Conservation (phyloP, 2,329 filamentous ascomycete genomes). For the Neofusicoccum umdonicola region DNA sequence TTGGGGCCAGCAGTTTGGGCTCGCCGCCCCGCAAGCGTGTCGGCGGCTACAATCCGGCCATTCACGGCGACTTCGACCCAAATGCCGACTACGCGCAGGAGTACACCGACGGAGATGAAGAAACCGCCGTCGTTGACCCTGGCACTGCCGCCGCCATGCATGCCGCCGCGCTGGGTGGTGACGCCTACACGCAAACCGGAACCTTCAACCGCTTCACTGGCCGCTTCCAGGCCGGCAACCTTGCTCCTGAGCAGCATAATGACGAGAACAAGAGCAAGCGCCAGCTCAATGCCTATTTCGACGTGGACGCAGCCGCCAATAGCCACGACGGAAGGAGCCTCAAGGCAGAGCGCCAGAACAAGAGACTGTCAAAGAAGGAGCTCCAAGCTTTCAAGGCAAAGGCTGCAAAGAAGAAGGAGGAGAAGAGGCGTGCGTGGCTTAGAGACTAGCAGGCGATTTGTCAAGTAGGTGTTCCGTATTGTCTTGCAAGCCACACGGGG, state of each 20-base stretch:
- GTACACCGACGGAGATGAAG: conserved; percentile 39
- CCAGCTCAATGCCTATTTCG: conserved; percentile 93
- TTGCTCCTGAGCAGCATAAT: conserved; percentile 72
- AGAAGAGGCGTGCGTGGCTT: conserved; percentile 90
- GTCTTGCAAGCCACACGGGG: not conserved
- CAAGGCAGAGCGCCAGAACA: conserved; percentile 82
- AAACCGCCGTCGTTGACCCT: conserved; percentile 17
- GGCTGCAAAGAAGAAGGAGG: conserved; percentile 83
- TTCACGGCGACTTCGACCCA: conserved; percentile 95
- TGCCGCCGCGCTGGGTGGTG: conserved; percentile 22
- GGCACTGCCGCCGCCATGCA: conserved; percentile 24
- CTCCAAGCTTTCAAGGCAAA: conserved; percentile 91
- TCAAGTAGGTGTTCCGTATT: not conserved
- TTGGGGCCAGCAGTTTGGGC: conserved; percentile 27
- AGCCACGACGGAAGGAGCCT: conserved; percentile 85
- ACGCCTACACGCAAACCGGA: conserved; percentile 64
- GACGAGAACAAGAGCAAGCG: conserved; percentile 84
- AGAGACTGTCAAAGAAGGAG: conserved; percentile 81
- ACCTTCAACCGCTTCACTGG: conserved; percentile 93
- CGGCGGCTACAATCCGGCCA: conserved; percentile 90
- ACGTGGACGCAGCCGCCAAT: conserved; percentile 91
- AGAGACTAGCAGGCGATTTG: conserved; percentile 60
- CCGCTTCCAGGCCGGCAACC: conserved; percentile 67
- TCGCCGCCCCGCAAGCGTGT: conserved; percentile 34
- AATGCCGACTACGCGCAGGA: conserved; percentile 81